A percentile compares a stretch with the other conserved stretches of the same genome.
Evolutionary conservation across 495 filamentous ascomycete species (phyloP).

Genomic region (Saxispiralis lemnorum): DNA sequence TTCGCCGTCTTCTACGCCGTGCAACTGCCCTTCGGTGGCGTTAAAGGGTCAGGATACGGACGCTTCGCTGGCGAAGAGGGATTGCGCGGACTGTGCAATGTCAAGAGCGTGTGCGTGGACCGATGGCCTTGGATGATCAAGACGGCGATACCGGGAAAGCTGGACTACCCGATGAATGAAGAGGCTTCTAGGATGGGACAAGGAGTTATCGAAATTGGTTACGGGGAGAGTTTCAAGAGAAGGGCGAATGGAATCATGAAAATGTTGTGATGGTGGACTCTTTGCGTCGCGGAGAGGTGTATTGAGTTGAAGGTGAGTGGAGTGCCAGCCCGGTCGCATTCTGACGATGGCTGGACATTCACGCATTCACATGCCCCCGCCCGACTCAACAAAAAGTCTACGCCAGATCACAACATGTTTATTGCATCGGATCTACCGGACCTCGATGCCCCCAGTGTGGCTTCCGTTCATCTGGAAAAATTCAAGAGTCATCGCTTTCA

Average conservation of each 20-base stretch:
- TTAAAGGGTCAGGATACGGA: slow-evolving; percentile 75
- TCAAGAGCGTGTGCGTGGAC: slow-evolving; percentile 73
- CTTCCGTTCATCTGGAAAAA: no score
- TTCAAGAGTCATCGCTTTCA: no score
- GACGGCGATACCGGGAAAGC: slow-evolving; percentile 58
- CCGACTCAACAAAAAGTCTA: not conserved
- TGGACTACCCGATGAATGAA: slow-evolving; percentile 59
- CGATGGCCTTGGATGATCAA: slow-evolving; percentile 38
- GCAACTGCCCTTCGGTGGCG: slow-evolving; percentile 82
- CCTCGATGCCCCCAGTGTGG: no score
- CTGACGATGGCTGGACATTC: not conserved
- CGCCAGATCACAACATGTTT: not conserved
- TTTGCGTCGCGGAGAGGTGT: not conserved
- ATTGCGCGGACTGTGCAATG: slow-evolving; percentile 62
- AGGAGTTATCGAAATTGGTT: slow-evolving; percentile 46
- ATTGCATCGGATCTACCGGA: no score
- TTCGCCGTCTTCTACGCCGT: slow-evolving; percentile 85
- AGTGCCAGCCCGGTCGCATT: not conserved
- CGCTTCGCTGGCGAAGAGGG: slow-evolving; percentile 87
- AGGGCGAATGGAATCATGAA: slow-evolving; percentile 32
- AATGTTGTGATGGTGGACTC: slow-evolving; percentile 20
- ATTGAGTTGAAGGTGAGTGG: not conserved
- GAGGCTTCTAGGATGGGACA: slow-evolving; percentile 43
- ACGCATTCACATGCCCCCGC: not conserved
- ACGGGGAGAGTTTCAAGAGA: slow-evolving; percentile 34